Percentiles rank a stretch among this genome's conserved stretches.
Evolutionary conservation across 768 basidiomycete species (phyloP).

Genomic region (Trametes cingulata): DNA sequence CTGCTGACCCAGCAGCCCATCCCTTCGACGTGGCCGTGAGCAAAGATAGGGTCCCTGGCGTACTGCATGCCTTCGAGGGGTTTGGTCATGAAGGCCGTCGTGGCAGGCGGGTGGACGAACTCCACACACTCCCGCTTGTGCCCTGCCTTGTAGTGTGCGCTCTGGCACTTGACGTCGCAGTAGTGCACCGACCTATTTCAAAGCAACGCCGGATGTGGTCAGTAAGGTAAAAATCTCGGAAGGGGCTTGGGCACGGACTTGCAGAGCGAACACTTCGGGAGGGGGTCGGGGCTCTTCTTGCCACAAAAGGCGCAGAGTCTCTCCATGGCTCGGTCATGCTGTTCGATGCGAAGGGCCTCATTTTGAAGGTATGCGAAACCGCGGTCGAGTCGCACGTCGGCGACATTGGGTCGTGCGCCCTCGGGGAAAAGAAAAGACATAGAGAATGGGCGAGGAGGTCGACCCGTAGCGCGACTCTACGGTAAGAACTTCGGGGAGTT

Average conservation of each 20-base stretch:
- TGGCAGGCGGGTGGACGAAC: slow-evolving; percentile 2
- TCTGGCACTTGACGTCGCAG: slow-evolving; percentile 7
- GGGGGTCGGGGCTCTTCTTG: background rate
- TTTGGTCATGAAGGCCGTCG: slow-evolving; percentile 3
- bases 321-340: background rate
- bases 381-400: background rate
- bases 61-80: background rate
- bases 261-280: slow-evolving; percentile 11
- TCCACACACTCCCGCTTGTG: slow-evolving; percentile 14
- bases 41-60: slow-evolving; percentile 6
- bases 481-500: no score
- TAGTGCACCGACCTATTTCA: background rate
- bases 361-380: no score
- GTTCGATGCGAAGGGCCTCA: background rate
- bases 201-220: no score
- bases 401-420: background rate
- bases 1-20: slow-evolving; percentile 13
- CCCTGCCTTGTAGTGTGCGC: slow-evolving; percentile 3
- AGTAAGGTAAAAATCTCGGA: no score
- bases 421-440: no score
- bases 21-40: slow-evolving; percentile 1
- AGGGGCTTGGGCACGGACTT: background rate
- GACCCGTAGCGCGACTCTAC: no score
- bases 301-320: slow-evolving; percentile 1
- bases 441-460: no score